Base-by-base conservation (phyloP, 768 basidiomycete species). In the Lentinula aciculospora region DNA sequence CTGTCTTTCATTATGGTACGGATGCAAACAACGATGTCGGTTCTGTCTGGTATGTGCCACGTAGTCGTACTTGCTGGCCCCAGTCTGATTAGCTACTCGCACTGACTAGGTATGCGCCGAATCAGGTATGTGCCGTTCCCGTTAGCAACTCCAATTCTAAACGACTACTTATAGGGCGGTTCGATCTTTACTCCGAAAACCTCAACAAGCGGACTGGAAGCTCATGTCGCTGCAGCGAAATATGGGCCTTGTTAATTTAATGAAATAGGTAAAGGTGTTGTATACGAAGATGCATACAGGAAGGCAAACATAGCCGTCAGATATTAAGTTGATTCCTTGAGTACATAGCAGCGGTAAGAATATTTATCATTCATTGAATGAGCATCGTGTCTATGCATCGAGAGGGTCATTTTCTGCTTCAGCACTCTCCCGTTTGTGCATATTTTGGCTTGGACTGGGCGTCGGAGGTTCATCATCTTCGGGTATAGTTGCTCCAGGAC, bases 131-230 rank as follows among this genome's bases (percentile, higher is more conserved):
- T 23, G 15, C 27, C 17, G 21, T 56, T 31, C 1, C 17, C 46
- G n/a, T 32, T 23, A 29, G 17, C 17, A 34, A 42, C 15, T 19
- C 19, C 28, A 13, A 49, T 40, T 57, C 19, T 42, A 37, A 15
- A 27, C 37, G 29, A 10, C 34, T 23, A 28, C 34, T 34, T 23
- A 34, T 4, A 74, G 72, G 75, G 74, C 17, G 74, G 75, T 15
- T 76, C 74, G n/a, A 65, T 76, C 28, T 76, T 76, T 59, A 76
- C 74, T 25, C 75, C 76, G 1, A 76, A 76, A 63, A 73, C 76
- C 10, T 74, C 74, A 34, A 71, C 75, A 1, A 74, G 73, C 58
- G 77, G 76, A 12, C 61, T 76, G n/a, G 76, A 66, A 28, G 75
- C 76, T 37, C 74, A 75, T 62, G 65, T 79, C 12, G 67, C 73